These are phyloP conservation scores for Sphagnum contortum DNA, from an alignment of 225 moss, liverwort and hornwort genomes.

Conservation along the genomic window DNA sequence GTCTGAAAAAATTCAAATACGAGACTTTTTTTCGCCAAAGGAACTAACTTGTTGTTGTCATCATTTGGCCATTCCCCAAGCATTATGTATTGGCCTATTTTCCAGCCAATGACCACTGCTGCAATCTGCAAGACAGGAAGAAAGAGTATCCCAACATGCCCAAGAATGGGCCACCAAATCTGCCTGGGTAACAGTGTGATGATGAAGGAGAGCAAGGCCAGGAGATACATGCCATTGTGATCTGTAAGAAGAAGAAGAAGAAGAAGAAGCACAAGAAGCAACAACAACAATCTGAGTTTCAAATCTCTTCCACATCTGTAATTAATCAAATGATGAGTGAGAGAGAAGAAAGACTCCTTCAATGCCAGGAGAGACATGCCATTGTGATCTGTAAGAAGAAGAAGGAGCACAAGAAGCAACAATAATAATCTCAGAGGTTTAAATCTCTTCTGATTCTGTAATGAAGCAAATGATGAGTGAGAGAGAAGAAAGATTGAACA, in stretches of 20 bases:
- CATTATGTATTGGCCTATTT: background rate
- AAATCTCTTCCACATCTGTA: background rate
- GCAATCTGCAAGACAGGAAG: background rate
- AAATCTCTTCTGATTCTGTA: background rate
- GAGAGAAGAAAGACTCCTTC: background rate
- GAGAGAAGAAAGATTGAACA: background rate
- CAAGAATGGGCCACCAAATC: constrained; percentile 4
- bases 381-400: background rate
- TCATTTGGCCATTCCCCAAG: background rate
- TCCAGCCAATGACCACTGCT: constrained; percentile 1
- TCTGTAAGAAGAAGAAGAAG: background rate
- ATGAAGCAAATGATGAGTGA: no score
- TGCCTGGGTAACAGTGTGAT: background rate
- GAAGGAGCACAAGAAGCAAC: background rate
- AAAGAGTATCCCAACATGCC: background rate
- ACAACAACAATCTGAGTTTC: background rate
- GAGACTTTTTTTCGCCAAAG: no score
- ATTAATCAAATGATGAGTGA: no score
- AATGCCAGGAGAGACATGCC: background rate
- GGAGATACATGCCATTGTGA: background rate
- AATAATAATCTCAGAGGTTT: background rate
- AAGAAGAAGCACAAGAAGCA: background rate
- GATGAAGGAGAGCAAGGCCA: background rate
- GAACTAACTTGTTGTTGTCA: no score
- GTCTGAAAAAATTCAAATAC: no score